Conservation (phyloP, 225 moss, liverwort and hornwort genomes). For the Antitrichia curtipendula region DNA sequence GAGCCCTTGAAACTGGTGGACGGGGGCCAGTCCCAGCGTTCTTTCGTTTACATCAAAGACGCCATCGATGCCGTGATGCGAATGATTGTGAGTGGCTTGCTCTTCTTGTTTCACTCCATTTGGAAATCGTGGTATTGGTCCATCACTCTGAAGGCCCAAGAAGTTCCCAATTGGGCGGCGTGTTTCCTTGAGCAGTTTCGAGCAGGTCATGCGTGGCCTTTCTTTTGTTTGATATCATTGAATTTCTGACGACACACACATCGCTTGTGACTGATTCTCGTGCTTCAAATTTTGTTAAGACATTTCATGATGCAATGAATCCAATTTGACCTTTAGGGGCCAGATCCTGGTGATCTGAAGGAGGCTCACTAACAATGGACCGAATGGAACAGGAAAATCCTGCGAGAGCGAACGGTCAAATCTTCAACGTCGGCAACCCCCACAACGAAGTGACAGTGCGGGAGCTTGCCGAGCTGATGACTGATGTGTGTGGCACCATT, state of each 20-base stretch:
- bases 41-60: slow-evolving; percentile 46
- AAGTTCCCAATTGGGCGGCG: neutral
- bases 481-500: neutral
- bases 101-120: neutral
- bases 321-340: neutral
- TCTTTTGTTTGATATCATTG: neutral
- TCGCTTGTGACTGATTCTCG: too few species aligned
- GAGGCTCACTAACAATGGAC: neutral
- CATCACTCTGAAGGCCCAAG: neutral
- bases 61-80: slow-evolving; percentile 36
- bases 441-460: slow-evolving; percentile 27
- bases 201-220: neutral
- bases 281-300: neutral
- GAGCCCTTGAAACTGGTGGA: slow-evolving; percentile 45
- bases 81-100: slow-evolving; percentile 25
- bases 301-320: too few species aligned
- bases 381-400: slow-evolving; percentile 31
- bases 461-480: slow-evolving; percentile 50
- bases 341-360: neutral
- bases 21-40: slow-evolving; percentile 37
- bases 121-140: neutral
- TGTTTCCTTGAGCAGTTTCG: neutral
- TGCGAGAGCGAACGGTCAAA: slow-evolving; percentile 32
- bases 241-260: too few species aligned
- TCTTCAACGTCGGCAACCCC: slow-evolving; percentile 57